Evolutionary conservation across 1,284 basidiomycete species (phyloP).

Genomic region (Tilletia indica): DNA sequence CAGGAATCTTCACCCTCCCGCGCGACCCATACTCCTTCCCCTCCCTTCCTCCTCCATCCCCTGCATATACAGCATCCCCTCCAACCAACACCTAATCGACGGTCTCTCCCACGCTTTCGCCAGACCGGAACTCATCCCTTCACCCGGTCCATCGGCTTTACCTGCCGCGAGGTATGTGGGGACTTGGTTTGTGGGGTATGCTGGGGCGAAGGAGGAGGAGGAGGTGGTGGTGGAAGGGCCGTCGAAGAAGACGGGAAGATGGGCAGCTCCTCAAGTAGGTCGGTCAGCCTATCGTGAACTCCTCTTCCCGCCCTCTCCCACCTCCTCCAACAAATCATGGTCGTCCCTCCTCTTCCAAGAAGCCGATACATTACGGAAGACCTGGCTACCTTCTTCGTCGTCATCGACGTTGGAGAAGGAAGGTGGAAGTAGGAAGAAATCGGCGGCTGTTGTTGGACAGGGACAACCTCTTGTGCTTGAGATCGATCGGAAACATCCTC

Average conservation of each 20-base stretch:
- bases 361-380: no score
- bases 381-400: no score
- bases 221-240: background rate
- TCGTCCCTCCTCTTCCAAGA: no score
- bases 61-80: no score
- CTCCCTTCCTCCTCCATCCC: background rate
- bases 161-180: slow-evolving; percentile 24
- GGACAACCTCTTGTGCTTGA: no score
- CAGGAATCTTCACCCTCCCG: slow-evolving; percentile 27
- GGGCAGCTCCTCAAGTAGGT: slow-evolving; percentile 21
- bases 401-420: no score
- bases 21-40: slow-evolving; percentile 20
- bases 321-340: no score
- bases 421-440: no score
- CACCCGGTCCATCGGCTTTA: slow-evolving; percentile 23
- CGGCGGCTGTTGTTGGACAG: no score
- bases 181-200: slow-evolving; percentile 27
- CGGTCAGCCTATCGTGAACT: slow-evolving; percentile 15
- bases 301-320: no score
- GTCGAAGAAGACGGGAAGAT: background rate
- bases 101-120: slow-evolving; percentile 21
- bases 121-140: slow-evolving; percentile 20
- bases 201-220: slow-evolving; percentile 10
- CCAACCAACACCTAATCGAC: slow-evolving; percentile 6
- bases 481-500: no score